phyloP scores from a whole-genome alignment of 768 basidiomycete genomes.

The Tubosaeta sp. region DNA sequence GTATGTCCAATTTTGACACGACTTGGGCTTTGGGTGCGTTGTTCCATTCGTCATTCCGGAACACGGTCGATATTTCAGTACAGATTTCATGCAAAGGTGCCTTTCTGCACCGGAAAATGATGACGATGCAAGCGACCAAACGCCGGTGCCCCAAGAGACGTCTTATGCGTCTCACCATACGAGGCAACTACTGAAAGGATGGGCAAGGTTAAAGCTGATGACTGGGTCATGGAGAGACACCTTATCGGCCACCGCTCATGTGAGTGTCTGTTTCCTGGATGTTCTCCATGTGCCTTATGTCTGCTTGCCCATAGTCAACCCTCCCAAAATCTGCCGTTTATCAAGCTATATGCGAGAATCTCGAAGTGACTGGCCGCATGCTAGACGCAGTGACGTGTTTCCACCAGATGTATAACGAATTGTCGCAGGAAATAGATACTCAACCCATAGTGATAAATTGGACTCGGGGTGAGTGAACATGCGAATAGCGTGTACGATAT shows the following conservation, averaged over 20 bases:
- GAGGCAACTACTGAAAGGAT: constrained; percentile 1
- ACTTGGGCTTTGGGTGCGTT: background rate
- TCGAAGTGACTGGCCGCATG: background rate
- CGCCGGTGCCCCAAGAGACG: background rate
- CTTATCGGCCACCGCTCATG: background rate
- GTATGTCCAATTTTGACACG: background rate
- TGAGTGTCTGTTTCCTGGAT: background rate
- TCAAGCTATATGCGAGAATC: background rate
- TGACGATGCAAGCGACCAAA: background rate
- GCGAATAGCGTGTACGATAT: background rate
- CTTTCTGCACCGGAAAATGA: background rate
- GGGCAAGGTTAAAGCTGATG: constrained; percentile 2
- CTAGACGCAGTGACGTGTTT: background rate
- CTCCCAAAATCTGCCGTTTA: background rate
- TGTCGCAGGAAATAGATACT: background rate
- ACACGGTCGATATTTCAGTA: background rate
- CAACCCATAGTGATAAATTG: background rate
- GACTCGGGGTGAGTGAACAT: background rate
- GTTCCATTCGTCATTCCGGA: background rate
- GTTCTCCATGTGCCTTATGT: background rate
- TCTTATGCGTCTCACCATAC: background rate
- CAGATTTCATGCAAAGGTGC: background rate
- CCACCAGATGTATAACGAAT: background rate
- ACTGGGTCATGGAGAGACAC: constrained; percentile 5
- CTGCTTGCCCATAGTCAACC: background rate